Percentiles rank a stretch among this genome's conserved stretches.
These are phyloP conservation scores for Lavandula angustifolia DNA, from an alignment of 257 asterid species.

Conservation along the genomic window DNA sequence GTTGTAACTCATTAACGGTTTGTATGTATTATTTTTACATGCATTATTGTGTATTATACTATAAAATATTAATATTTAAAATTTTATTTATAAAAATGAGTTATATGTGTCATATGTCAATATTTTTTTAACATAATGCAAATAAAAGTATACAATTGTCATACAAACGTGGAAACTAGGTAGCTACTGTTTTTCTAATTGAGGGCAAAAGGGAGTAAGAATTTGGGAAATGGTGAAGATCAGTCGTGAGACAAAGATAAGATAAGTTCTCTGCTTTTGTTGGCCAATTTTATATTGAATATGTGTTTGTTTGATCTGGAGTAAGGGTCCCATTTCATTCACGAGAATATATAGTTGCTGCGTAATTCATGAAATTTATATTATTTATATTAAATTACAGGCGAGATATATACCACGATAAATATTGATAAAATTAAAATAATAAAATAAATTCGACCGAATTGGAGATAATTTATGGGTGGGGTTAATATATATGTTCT, in stretches of 20 bases:
- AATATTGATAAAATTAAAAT: too few relatives aligned
- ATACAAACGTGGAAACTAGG: too few relatives aligned
- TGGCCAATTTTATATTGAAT: constrained; percentile 12
- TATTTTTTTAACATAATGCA: too few relatives aligned
- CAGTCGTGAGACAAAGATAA: neutral
- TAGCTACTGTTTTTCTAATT: neutral
- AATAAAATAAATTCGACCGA: too few relatives aligned
- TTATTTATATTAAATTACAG: neutral
- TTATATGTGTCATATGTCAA: too few relatives aligned
- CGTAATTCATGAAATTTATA: constrained; percentile 22
- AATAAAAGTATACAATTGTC: too few relatives aligned
- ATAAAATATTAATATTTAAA: too few relatives aligned
- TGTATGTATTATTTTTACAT: too few relatives aligned
- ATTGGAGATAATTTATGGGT: neutral
- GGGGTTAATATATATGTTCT: neutral
- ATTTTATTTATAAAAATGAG: too few relatives aligned
- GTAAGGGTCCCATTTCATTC: constrained; percentile 50
- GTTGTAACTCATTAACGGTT: too few relatives aligned
- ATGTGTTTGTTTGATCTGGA: constrained; percentile 11
- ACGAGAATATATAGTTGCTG: constrained; percentile 47
- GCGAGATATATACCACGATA: too few relatives aligned
- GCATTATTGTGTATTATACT: too few relatives aligned
- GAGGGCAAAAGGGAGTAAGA: neutral
- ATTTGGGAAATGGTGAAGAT: neutral
- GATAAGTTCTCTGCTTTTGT: constrained; percentile 12